Evolutionary conservation across 225 moss, liverwort and hornwort genomes (phyloP).

Genomic region (Ulota crispa): DNA sequence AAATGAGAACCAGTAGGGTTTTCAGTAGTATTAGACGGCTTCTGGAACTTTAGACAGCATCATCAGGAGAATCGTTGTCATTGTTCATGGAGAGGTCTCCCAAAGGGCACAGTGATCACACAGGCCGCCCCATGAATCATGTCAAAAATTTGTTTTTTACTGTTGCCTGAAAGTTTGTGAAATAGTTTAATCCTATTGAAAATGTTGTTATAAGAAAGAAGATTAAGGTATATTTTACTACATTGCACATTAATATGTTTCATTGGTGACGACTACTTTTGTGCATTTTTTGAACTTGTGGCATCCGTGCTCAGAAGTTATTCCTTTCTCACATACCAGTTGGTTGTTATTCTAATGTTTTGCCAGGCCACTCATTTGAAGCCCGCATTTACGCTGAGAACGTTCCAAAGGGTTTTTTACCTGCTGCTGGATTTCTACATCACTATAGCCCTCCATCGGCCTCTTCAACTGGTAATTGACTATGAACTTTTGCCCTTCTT

Average conservation of each 20-base stretch:
- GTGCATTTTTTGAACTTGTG: background rate
- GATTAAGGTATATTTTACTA: background rate
- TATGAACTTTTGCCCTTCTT: slow-evolving; percentile 1
- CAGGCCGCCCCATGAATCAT: background rate
- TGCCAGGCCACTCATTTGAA: slow-evolving; percentile 90
- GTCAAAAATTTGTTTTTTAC: background rate
- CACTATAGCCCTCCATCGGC: slow-evolving; percentile 74
- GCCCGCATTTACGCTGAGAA: slow-evolving; percentile 96
- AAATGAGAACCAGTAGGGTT: background rate
- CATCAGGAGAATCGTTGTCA: background rate
- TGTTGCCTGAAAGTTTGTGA: background rate
- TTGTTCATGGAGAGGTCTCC: background rate
- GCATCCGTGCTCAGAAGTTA: background rate
- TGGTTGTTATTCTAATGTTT: slow-evolving; percentile 8
- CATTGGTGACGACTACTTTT: slow-evolving; percentile 10
- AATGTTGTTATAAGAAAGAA: background rate
- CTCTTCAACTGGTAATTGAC: slow-evolving; percentile 66
- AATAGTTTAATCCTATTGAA: background rate
- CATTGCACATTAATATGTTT: background rate
- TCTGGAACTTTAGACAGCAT: background rate
- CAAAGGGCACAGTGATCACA: background rate
- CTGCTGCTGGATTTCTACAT: slow-evolving; percentile 86
- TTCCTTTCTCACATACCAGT: background rate
- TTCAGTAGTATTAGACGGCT: background rate
- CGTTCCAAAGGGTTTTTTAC: slow-evolving; percentile 87